Evolutionary conservation across 2,329 filamentous ascomycete genomes (phyloP).

Genomic region (Colletotrichum musicola): DNA sequence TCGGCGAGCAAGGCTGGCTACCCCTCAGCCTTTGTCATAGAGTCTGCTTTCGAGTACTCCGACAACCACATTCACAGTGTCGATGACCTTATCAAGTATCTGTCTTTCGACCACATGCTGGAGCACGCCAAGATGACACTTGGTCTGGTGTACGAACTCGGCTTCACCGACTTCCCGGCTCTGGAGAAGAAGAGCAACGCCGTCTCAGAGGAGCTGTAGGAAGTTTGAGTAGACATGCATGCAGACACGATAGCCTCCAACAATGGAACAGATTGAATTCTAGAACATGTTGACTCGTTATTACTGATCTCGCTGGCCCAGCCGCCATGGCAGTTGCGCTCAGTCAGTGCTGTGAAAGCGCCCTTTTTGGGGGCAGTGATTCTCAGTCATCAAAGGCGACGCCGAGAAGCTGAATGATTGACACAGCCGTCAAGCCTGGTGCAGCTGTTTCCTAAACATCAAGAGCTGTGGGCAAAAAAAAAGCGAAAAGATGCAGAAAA

Average conservation of each 20-base stretch:
- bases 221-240: not conserved
- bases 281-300: too few species aligned
- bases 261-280: not conserved
- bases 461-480: too few species aligned
- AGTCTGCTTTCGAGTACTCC: constrained; percentile 75
- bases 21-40: constrained; percentile 81
- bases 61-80: constrained; percentile 79
- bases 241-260: not conserved
- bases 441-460: too few species aligned
- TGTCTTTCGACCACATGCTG: constrained; percentile 91
- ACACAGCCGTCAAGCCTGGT: too few species aligned
- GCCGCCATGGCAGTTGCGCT: too few species aligned
- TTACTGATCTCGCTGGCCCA: too few species aligned
- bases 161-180: constrained; percentile 76
- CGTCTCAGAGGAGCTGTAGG: constrained; percentile 21
- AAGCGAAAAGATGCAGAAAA: too few species aligned
- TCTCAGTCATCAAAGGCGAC: too few species aligned
- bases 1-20: constrained; percentile 81
- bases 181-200: constrained; percentile 48
- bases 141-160: constrained; percentile 86
- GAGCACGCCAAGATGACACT: constrained; percentile 90
- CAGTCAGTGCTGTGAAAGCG: too few species aligned
- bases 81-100: constrained; percentile 77
- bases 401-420: too few species aligned
- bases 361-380: too few species aligned